Percentiles rank a stretch among this genome's conserved stretches.
phyloP scores from a whole-genome alignment of 768 basidiomycete species.

The Mycena vulgaris region DNA sequence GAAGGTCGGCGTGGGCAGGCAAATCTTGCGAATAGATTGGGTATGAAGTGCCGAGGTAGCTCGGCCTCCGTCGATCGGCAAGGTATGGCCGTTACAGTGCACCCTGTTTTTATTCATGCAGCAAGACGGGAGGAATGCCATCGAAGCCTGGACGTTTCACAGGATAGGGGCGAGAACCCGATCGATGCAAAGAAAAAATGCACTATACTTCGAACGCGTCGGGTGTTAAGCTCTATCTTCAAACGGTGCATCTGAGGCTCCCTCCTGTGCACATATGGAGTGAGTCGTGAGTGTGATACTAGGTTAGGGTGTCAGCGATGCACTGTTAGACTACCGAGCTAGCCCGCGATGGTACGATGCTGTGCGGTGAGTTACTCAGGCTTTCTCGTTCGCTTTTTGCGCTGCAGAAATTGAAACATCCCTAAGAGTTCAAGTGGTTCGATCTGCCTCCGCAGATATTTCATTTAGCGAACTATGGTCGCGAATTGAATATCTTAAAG shows the following conservation, averaged over 20 bases:
- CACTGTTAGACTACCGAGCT: slow-evolving; percentile 19
- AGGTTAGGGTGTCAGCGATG: slow-evolving; percentile 2
- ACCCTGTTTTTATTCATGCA: too few relatives aligned
- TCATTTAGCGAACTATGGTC: too few relatives aligned
- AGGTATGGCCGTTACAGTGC: too few relatives aligned
- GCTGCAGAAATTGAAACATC: too few relatives aligned
- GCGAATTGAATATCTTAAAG: too few relatives aligned
- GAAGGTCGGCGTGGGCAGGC: slow-evolving; percentile 79
- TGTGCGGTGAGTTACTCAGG: background rate
- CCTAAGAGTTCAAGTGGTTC: too few relatives aligned
- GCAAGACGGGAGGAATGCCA: background rate
- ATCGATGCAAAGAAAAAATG: background rate
- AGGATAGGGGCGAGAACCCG: background rate
- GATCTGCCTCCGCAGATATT: too few relatives aligned
- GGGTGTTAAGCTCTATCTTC: slow-evolving; percentile 17
- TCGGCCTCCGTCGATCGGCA: too few relatives aligned
- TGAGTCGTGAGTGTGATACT: slow-evolving; percentile 21
- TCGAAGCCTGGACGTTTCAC: background rate
- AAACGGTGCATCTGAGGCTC: slow-evolving; percentile 1
- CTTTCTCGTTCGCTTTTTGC: background rate
- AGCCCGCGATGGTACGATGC: slow-evolving; percentile 14
- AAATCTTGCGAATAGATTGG: slow-evolving; percentile 78
- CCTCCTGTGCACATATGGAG: background rate
- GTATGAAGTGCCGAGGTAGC: background rate
- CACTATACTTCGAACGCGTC: background rate